phyloP scores from a whole-genome alignment of 495 filamentous ascomycete species.

The Achaetomiella virescens region DNA sequence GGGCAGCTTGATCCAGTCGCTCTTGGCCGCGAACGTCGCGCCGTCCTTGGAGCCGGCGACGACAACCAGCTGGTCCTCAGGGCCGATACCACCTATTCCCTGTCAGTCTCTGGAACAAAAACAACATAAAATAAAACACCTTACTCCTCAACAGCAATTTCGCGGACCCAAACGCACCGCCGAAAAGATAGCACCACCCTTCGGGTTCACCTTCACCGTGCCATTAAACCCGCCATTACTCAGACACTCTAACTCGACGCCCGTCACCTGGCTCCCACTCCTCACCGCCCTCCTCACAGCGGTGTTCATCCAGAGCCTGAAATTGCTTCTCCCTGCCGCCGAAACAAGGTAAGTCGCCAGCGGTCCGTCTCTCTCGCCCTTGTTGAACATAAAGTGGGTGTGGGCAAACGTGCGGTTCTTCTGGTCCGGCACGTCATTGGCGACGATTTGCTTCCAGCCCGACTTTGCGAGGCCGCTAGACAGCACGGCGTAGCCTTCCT shows the following conservation, averaged over 20 bases:
- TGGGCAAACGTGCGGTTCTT: conserved; percentile 64
- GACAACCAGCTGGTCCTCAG: conserved; percentile 52
- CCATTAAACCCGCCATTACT: conserved; percentile 49
- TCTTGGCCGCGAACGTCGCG: conserved; percentile 39
- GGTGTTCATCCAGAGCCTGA: conserved; percentile 57
- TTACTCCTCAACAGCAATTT: conserved; percentile 56
- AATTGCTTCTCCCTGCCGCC: conserved; percentile 54
- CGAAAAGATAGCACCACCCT: conserved; percentile 61
- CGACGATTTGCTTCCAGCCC: conserved; percentile 57
- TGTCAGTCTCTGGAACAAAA: background rate
- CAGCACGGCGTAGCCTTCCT: conserved; percentile 58
- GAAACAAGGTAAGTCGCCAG: conserved; percentile 66
- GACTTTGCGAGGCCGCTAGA: conserved; percentile 47
- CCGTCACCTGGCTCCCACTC: conserved; percentile 53
- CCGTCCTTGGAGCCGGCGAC: conserved; percentile 49
- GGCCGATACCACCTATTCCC: conserved; percentile 53
- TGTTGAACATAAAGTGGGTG: conserved; percentile 61
- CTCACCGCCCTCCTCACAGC: conserved; percentile 60
- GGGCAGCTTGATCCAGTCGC: conserved; percentile 64
- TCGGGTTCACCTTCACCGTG: conserved; percentile 50
- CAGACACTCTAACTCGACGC: conserved; percentile 60
- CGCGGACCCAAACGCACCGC: conserved; percentile 67
- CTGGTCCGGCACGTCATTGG: conserved; percentile 51
- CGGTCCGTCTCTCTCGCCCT: conserved; percentile 64
- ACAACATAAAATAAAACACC: background rate